A percentile compares a stretch with the other conserved stretches of the same genome.
These are phyloP conservation scores for Lasiosphaeriaceae sp. DNA, from an alignment of 495 filamentous ascomycete species.

Conservation along the genomic window DNA sequence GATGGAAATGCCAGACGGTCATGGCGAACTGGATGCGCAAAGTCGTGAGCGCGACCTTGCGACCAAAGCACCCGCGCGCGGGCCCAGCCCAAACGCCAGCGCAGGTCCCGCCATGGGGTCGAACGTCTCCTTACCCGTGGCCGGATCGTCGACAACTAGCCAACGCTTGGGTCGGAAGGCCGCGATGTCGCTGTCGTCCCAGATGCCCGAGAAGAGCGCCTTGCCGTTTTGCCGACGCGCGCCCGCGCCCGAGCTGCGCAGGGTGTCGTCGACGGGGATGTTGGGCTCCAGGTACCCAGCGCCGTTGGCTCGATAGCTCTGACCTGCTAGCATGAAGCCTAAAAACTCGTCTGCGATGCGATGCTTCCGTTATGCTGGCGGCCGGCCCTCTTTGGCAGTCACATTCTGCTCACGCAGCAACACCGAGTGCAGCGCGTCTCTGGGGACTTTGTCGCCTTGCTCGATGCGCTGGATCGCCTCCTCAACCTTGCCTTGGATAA, in stretches of 20 bases:
- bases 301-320: conserved; percentile 26
- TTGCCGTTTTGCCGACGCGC: conserved; percentile 27
- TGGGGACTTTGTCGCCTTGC: conserved; percentile 8
- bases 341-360: conserved; percentile 34
- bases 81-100: conserved; percentile 50
- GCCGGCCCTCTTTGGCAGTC: conserved; percentile 28
- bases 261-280: conserved; percentile 13
- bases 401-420: conserved; percentile 30
- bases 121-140: conserved; percentile 19
- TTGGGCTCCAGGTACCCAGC: conserved; percentile 21
- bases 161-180: conserved; percentile 39
- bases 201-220: conserved; percentile 18
- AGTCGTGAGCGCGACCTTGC: conserved; percentile 37
- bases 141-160: conserved; percentile 17
- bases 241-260: conserved; percentile 28
- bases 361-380: conserved; percentile 20
- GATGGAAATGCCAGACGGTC: conserved; percentile 37
- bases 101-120: conserved; percentile 27
- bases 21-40: conserved; percentile 32
- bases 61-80: conserved; percentile 51
- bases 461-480: conserved; percentile 14
- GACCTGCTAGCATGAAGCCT: conserved; percentile 27
- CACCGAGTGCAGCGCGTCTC: conserved; percentile 35
- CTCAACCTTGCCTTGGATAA: conserved; percentile 22
- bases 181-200: conserved; percentile 42